A percentile compares a stretch with the other conserved stretches of the same genome.
Conservation (phyloP, 2,329 filamentous ascomycete genomes). For the Aphanocladium album region DNA sequence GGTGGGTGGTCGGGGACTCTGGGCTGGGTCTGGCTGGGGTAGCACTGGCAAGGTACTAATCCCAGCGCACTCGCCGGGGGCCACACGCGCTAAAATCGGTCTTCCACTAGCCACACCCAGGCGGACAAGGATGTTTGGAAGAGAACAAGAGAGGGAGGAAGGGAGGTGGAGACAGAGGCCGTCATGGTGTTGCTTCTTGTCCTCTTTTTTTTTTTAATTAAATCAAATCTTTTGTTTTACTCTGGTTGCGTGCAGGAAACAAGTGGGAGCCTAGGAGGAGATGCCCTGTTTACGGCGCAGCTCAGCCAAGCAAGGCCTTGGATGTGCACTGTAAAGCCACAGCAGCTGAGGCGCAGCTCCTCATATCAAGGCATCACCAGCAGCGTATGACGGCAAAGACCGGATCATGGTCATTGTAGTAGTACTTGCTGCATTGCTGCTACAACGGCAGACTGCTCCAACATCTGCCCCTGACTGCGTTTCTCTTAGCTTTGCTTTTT, state of each 20-base stretch:
- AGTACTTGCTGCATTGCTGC: too few species aligned
- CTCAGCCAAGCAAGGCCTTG: conserved; percentile 3
- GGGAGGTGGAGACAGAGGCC: not conserved
- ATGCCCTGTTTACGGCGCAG: not conserved
- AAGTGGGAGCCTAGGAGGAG: too few species aligned
- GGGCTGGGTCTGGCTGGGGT: not conserved
- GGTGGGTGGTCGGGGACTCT: not conserved
- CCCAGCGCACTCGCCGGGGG: not conserved
- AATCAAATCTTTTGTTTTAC: not conserved
- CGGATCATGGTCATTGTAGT: not conserved
- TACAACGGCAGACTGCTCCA: too few species aligned
- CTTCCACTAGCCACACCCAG: conserved; percentile 7
- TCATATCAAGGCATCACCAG: too few species aligned
- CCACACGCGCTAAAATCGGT: conserved; percentile 4
- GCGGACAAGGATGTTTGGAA: not conserved
- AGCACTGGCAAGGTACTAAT: conserved; percentile 3
- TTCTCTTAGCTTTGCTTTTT: too few species aligned
- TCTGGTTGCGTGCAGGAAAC: not conserved
- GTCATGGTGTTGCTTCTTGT: not conserved
- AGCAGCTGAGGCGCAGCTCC: not conserved
- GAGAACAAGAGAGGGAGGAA: not conserved
- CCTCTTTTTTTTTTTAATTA: too few species aligned
- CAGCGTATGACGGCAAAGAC: not conserved
- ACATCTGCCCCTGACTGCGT: too few species aligned
- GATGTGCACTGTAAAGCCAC: not conserved